phyloP scores from a whole-genome alignment of 345 rosid genomes.

The Lepidium didymum region DNA sequence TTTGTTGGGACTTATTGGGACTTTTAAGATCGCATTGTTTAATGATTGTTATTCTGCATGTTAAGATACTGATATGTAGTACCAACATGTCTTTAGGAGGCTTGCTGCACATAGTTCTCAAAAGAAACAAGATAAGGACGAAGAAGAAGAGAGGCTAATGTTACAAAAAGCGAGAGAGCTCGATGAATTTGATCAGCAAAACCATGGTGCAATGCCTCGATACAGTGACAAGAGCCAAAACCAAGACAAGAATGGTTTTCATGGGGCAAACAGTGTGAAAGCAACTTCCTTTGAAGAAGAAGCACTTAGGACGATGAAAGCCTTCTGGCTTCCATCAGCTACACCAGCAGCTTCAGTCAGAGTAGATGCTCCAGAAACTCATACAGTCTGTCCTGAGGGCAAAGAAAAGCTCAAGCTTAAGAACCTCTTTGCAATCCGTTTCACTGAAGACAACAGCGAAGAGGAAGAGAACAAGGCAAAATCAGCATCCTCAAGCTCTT shows the following conservation, averaged over 20 bases:
- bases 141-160: slow-evolving; percentile 66
- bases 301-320: slow-evolving; percentile 96
- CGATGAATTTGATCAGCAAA: slow-evolving; percentile 94
- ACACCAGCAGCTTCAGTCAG: slow-evolving; percentile 85
- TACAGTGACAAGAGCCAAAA: slow-evolving; percentile 58
- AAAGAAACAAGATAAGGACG: slow-evolving; percentile 74
- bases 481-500: slow-evolving; percentile 34
- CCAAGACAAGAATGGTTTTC: slow-evolving; percentile 80
- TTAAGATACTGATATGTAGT: background rate
- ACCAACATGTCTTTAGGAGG: slow-evolving; percentile 39
- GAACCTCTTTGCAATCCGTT: slow-evolving; percentile 63
- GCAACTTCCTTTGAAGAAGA: slow-evolving; percentile 86
- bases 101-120: slow-evolving; percentile 62
- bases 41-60: background rate
- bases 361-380: slow-evolving; percentile 58
- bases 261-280: slow-evolving; percentile 95
- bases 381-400: slow-evolving; percentile 85
- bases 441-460: slow-evolving; percentile 69
- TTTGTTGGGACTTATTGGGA: background rate
- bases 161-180: slow-evolving; percentile 75
- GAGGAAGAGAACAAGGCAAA: slow-evolving; percentile 22
- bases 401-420: slow-evolving; percentile 81
- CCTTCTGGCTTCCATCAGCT: slow-evolving; percentile 99
- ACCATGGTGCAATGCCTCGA: slow-evolving; percentile 87
- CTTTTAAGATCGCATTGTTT: background rate